Percentiles rank a stretch among this genome's conserved stretches.
These are phyloP conservation scores for Rhodocollybia butyracea DNA, from an alignment of 768 basidiomycete genomes.

Conservation along the genomic window DNA sequence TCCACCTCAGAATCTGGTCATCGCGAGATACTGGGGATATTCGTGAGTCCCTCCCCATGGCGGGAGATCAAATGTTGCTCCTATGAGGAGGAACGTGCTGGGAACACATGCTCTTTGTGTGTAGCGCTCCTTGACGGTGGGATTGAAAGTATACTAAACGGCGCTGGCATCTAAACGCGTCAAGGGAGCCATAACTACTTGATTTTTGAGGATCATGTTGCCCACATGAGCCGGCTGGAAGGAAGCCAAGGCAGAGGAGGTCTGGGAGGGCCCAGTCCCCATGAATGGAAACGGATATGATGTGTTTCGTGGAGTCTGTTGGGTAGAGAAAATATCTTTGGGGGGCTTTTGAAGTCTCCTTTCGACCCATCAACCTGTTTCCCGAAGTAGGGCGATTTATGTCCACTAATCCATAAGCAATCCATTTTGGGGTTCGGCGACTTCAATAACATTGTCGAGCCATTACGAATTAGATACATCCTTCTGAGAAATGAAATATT, in stretches of 20 bases:
- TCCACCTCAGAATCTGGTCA: constrained; percentile 23
- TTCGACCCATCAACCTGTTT: too few species aligned
- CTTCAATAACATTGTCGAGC: too few species aligned
- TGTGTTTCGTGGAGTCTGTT: too few species aligned
- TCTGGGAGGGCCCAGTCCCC: background rate
- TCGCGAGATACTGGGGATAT: constrained; percentile 43
- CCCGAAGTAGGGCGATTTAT: too few species aligned
- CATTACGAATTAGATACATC: too few species aligned
- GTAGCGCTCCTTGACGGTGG: background rate
- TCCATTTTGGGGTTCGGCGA: too few species aligned
- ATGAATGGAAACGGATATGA: background rate
- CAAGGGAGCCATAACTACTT: background rate
- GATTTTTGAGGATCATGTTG: background rate
- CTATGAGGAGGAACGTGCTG: background rate
- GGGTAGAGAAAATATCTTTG: too few species aligned
- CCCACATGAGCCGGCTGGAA: background rate
- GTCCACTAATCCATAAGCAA: too few species aligned
- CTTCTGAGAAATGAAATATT: too few species aligned
- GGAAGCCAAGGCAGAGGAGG: background rate
- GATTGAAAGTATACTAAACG: background rate
- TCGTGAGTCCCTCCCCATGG: constrained; percentile 19
- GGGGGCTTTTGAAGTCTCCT: too few species aligned
- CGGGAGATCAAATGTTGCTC: background rate
- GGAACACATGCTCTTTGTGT: background rate
- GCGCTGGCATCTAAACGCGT: constrained; percentile 24